Base-by-base conservation (phyloP, 2,329 filamentous ascomycete genomes). In the Tricladium varicosporioides region DNA sequence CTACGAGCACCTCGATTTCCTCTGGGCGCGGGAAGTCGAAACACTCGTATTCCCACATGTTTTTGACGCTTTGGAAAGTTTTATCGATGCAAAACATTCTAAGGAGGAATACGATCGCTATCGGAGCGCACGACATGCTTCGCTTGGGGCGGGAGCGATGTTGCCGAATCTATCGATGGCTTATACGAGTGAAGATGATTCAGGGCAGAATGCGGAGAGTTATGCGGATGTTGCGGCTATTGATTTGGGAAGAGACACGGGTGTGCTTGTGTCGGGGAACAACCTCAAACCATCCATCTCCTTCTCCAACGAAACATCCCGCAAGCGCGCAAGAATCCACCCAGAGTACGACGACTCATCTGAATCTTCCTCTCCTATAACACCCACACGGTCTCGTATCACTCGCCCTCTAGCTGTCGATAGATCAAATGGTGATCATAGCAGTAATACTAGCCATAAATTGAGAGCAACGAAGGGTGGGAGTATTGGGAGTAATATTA, bases 1-100 rank as follows among this genome's bases (percentile, higher is more conserved):
- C 70, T 99, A 96, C 72, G 94, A 99, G 72, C 94, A 99, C 72
- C 83, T 99, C 19, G 94, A 99, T 72, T 96, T 99, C 67, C 78
- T 99, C 0, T 99, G 94, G 94, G 94, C 90, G 0, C 80, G 84
- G 40, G 92, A 97, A 67, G 89, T 96, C 5, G 83, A 96, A 63
- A 77, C 80, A 0, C 84, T 92, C 52, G 93, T 97, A 2, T 97
- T 97, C 68, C 89, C 87, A 14, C 91, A 70, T 70, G 91, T 99
- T 1, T 92, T 96, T 62, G 88, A 95, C 65, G 92, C 94, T 0
- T 77, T 99, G 9, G 85, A 95, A 58, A 86, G 80, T 65, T 91
- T 87, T 69, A 82, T 80, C 1, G 77, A 78, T 44, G 77, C 82
- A 0, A 78, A 80, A 48, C 82, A 86, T 65, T 78, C 79, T 1